Percentiles rank a stretch among this genome's conserved stretches.
These are phyloP conservation scores for Echium plantagineum DNA, from an alignment of 257 asterid genomes.

Conservation along the genomic window DNA sequence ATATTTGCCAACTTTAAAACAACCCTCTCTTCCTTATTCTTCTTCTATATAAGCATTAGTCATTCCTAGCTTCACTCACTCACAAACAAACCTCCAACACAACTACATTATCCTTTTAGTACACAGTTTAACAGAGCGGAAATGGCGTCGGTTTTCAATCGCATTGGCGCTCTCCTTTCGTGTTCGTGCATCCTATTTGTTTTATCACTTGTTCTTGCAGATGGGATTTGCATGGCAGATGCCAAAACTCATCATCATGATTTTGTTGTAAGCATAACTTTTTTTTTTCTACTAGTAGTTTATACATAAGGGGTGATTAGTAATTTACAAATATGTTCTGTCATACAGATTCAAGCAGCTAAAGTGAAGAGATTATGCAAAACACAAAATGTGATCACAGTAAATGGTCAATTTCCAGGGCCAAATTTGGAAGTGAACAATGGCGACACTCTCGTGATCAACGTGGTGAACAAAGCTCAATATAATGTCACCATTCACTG, in stretches of 20 bases:
- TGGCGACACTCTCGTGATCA: constrained; percentile 51
- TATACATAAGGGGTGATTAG: background rate
- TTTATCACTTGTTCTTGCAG: constrained; percentile 10
- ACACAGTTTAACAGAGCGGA: background rate
- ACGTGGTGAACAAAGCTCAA: constrained; percentile 37
- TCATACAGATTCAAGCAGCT: constrained; percentile 14
- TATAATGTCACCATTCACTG: constrained; percentile 56
- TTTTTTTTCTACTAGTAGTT: background rate
- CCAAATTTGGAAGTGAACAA: constrained; percentile 49
- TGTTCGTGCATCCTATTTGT: constrained; percentile 5
- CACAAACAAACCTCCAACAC: background rate
- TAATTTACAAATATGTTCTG: background rate
- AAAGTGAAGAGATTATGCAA: constrained; percentile 50
- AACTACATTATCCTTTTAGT: background rate
- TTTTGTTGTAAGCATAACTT: constrained; percentile 13
- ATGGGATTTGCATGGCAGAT: constrained; percentile 8
- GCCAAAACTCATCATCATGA: constrained; percentile 22
- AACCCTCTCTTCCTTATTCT: constrained; percentile 1
- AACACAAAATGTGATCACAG: constrained; percentile 52
- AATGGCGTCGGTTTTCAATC: constrained; percentile 4
- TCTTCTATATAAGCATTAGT: background rate
- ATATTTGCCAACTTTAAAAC: constrained; percentile 6
- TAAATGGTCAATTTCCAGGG: constrained; percentile 57
- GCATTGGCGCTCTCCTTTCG: background rate
- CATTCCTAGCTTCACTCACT: background rate